A percentile compares a stretch with the other conserved stretches of the same genome.
Conservation (phyloP, 176 grass and related monocot species). For the Musa schizocarpa region DNA sequence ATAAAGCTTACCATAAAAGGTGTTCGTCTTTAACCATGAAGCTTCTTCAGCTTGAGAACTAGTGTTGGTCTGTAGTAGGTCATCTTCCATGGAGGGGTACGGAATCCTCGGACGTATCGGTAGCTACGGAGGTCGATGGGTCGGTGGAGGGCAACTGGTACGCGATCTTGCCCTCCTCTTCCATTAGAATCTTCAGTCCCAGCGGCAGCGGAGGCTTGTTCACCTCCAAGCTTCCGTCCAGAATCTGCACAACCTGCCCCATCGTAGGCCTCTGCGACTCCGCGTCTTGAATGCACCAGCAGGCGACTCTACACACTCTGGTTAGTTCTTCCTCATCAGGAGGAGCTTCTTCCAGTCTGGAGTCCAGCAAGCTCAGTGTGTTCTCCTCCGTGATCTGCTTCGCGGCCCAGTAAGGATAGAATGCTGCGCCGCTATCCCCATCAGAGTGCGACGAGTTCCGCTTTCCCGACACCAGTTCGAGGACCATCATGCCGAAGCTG, state of each 20-base stretch:
- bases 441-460: not conserved
- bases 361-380: not conserved
- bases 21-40: too few relatives aligned
- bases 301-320: conserved; percentile 15
- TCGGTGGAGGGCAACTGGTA: not conserved
- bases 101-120: not conserved
- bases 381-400: not conserved
- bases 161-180: not conserved
- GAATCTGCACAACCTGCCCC: conserved; percentile 22
- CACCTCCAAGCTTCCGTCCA: conserved; percentile 20
- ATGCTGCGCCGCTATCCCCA: not conserved
- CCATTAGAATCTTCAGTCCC: not conserved
- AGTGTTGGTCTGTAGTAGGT: not conserved
- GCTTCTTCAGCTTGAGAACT: too few relatives aligned
- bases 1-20: too few relatives aligned
- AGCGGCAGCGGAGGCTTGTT: conserved; percentile 17
- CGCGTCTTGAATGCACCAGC: conserved; percentile 32
- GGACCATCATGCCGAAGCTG: conserved; percentile 37
- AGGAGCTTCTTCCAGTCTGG: not conserved
- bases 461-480: conserved; percentile 27
- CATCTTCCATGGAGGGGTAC: not conserved
- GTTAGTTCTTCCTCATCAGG: conserved; percentile 11
- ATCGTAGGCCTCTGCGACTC: conserved; percentile 19
- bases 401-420: conserved; percentile 21
- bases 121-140: not conserved